These are phyloP conservation scores for Pyrus betulifolia DNA, from an alignment of 306 rosid species.

Conservation along the genomic window DNA sequence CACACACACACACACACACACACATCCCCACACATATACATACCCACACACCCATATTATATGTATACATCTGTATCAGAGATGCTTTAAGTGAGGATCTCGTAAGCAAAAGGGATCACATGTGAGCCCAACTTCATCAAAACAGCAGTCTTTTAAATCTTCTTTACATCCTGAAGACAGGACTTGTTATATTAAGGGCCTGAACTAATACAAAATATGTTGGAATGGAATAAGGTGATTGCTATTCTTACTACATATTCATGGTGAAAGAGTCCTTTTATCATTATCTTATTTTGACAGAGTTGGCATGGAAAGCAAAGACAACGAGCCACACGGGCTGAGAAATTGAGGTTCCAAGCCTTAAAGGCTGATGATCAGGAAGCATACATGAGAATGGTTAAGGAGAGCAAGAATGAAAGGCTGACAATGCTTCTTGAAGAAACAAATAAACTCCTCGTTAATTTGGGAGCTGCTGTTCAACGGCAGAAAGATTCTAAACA, in stretches of 20 bases:
- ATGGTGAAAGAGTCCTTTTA: background rate
- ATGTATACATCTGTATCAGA: background rate
- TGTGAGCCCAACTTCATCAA: background rate
- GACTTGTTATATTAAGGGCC: background rate
- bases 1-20: no score
- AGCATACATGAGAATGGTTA: slow-evolving; percentile 99
- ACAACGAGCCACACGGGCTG: slow-evolving; percentile 92
- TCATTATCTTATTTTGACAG: slow-evolving; percentile 33
- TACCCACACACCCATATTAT: background rate
- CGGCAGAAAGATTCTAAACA: slow-evolving; percentile 87
- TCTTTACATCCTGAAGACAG: background rate
- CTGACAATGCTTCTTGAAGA: slow-evolving; percentile 90
- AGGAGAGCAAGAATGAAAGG: slow-evolving; percentile 97
- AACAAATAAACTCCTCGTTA: slow-evolving; percentile 90
- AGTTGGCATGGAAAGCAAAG: slow-evolving; percentile 99
- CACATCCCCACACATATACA: no score
- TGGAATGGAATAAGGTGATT: background rate
- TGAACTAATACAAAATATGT: slow-evolving; percentile 7
- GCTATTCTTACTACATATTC: background rate
- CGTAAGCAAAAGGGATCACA: background rate
- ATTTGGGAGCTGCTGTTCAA: slow-evolving; percentile 99
- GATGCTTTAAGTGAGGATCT: background rate
- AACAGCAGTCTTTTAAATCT: slow-evolving; percentile 2
- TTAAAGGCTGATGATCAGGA: slow-evolving; percentile 99
- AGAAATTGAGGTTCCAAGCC: slow-evolving; percentile 97